These are phyloP conservation scores for Aspergillus olivimuriae DNA, from an alignment of 495 filamentous ascomycete species.

Conservation along the genomic window DNA sequence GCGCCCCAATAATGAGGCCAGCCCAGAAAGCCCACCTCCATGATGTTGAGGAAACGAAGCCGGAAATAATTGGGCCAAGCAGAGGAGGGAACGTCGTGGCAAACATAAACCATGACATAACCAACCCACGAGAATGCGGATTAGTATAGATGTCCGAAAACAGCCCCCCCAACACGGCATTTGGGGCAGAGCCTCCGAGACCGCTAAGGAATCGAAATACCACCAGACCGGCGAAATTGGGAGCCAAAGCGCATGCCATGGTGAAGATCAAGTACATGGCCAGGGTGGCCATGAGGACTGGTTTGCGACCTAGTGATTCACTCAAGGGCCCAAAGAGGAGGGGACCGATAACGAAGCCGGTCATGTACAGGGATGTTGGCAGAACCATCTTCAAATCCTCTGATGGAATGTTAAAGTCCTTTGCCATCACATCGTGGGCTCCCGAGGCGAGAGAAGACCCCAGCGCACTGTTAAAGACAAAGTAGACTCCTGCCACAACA, in stretches of 20 bases:
- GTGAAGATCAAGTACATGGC: constrained; percentile 31
- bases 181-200: constrained; percentile 24
- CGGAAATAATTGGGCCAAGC: constrained; percentile 23
- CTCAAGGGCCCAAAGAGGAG: constrained; percentile 58
- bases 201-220: constrained; percentile 38
- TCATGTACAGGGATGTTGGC: constrained; percentile 58
- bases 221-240: constrained; percentile 29
- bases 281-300: constrained; percentile 51
- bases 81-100: constrained; percentile 39
- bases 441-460: constrained; percentile 31
- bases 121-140: constrained; percentile 24
- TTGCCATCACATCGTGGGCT: constrained; percentile 26
- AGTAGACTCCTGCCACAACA: constrained; percentile 42
- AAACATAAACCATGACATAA: constrained; percentile 41
- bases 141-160: constrained; percentile 33
- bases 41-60: constrained; percentile 28
- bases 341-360: constrained; percentile 55
- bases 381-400: constrained; percentile 44
- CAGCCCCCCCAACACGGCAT: constrained; percentile 34
- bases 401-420: constrained; percentile 40
- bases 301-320: constrained; percentile 56
- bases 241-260: constrained; percentile 33
- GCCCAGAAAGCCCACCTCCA: constrained; percentile 56
- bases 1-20: constrained; percentile 32
- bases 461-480: constrained; percentile 61